Evolutionary conservation across 2,329 filamentous ascomycete genomes (phyloP).

Genomic region (Sclerotinia glacialis): DNA sequence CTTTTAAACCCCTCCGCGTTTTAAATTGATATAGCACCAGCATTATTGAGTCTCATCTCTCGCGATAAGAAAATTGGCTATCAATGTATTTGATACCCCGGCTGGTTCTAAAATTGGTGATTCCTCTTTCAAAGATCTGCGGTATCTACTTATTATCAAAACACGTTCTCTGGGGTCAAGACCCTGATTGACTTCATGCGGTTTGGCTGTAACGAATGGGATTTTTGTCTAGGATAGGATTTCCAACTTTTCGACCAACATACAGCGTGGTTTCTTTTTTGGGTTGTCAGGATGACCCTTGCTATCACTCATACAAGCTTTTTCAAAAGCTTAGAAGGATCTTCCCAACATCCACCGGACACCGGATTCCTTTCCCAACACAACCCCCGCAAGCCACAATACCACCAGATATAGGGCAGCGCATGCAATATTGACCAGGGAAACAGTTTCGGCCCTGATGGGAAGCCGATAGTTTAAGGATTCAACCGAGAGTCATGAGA

Average conservation of each 20-base stretch:
- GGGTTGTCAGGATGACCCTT: neutral
- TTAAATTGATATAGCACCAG: neutral
- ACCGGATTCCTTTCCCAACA: neutral
- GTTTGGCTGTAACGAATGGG: neutral
- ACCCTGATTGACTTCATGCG: neutral
- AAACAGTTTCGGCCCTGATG: neutral
- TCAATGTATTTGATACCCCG: neutral
- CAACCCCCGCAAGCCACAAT: slow-evolving; percentile 4
- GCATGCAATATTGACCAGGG: slow-evolving; percentile 1
- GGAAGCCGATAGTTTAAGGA: neutral
- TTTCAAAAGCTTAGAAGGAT: neutral
- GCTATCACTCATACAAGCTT: neutral
- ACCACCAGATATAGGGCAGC: slow-evolving; percentile 14
- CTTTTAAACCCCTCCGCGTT: neutral
- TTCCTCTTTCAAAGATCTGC: neutral
- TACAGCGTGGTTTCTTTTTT: neutral
- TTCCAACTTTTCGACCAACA: neutral
- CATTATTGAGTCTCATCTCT: neutral
- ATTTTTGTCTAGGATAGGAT: neutral
- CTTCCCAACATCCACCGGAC: neutral
- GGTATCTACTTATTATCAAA: neutral
- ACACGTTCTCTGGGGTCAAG: neutral
- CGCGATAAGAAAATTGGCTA: neutral
- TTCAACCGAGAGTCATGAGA: neutral
- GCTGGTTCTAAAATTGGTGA: neutral